Evolutionary conservation across 1,139 yeast genomes (phyloP).

Genomic region (Blastobotrys apis): DNA sequence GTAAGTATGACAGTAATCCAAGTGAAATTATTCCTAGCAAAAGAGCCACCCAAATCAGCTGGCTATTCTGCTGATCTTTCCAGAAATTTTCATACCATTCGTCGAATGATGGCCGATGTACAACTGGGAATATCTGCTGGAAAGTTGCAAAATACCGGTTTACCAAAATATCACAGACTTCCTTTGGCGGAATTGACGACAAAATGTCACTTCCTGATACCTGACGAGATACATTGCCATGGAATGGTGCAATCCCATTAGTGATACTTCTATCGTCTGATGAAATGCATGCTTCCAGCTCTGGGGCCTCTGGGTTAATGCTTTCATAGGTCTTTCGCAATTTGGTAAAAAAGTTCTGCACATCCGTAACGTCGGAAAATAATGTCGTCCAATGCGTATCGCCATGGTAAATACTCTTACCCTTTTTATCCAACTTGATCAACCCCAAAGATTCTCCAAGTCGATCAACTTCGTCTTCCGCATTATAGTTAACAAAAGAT

Average conservation of each 20-base stretch:
- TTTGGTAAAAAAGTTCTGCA: conserved; percentile 27
- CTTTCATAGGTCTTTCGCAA: conserved; percentile 4
- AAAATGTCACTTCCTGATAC: conserved; percentile 26
- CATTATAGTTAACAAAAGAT: neutral
- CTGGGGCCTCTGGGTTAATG: conserved; percentile 10
- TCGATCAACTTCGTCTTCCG: conserved; percentile 22
- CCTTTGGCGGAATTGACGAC: conserved; percentile 27
- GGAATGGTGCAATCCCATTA: conserved; percentile 1
- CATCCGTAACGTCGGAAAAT: conserved; percentile 32
- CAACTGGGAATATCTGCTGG: conserved; percentile 30
- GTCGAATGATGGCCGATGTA: conserved; percentile 32
- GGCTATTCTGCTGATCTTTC: conserved; percentile 29
- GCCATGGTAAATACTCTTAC: conserved; percentile 36
- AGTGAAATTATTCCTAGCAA: conserved; percentile 31
- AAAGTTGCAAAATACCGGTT: conserved; percentile 30
- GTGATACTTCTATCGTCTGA: neutral
- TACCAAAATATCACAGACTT: conserved; percentile 29
- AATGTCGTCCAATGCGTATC: conserved; percentile 37
- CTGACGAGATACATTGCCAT: neutral
- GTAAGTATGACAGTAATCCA: conserved; percentile 29
- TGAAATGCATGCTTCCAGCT: neutral
- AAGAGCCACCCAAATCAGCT: conserved; percentile 33
- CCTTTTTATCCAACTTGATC: conserved; percentile 34
- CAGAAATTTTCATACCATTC: conserved; percentile 30
- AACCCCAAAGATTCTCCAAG: conserved; percentile 35